These are phyloP conservation scores for Claviceps capensis DNA, from an alignment of 2,329 filamentous ascomycete species.

Conservation along the genomic window DNA sequence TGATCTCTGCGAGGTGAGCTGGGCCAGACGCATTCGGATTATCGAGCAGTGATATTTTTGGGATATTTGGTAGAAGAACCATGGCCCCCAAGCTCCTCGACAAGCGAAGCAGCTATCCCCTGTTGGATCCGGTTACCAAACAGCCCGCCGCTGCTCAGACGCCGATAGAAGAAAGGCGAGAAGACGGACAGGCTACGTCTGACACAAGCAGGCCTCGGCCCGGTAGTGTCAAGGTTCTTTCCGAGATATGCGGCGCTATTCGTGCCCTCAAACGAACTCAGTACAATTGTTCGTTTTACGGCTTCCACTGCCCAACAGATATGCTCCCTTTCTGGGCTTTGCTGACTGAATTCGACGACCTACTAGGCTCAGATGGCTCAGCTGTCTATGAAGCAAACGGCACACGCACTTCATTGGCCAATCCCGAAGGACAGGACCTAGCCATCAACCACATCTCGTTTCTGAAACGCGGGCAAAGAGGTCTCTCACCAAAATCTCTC, in stretches of 20 bases:
- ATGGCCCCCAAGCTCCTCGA: conserved; percentile 16
- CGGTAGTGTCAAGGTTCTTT: conserved; percentile 19
- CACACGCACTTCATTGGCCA: conserved; percentile 1
- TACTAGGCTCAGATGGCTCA: conserved; percentile 13
- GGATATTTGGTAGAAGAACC: background rate
- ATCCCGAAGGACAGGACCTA: background rate
- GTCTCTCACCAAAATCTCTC: conserved; percentile 12
- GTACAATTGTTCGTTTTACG: conserved; percentile 11
- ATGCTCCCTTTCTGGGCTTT: background rate
- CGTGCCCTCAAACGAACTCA: conserved; percentile 19
- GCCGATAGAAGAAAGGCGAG: background rate
- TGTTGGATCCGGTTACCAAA: conserved; percentile 8
- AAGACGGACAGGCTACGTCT: conserved; percentile 4
- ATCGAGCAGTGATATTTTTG: background rate
- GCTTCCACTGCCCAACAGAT: background rate
- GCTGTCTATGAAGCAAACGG: conserved; percentile 7
- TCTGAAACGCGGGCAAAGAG: conserved; percentile 8
- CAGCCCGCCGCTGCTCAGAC: background rate
- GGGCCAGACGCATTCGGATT: background rate
- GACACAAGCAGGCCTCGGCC: conserved; percentile 13
- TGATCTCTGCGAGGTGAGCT: background rate
- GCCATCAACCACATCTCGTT: background rate
- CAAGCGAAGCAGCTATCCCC: conserved; percentile 15
- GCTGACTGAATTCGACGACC: background rate
- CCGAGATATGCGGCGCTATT: conserved; percentile 21